These are phyloP conservation scores for Leccinum obscurum DNA, from an alignment of 768 basidiomycete species.

Conservation along the genomic window DNA sequence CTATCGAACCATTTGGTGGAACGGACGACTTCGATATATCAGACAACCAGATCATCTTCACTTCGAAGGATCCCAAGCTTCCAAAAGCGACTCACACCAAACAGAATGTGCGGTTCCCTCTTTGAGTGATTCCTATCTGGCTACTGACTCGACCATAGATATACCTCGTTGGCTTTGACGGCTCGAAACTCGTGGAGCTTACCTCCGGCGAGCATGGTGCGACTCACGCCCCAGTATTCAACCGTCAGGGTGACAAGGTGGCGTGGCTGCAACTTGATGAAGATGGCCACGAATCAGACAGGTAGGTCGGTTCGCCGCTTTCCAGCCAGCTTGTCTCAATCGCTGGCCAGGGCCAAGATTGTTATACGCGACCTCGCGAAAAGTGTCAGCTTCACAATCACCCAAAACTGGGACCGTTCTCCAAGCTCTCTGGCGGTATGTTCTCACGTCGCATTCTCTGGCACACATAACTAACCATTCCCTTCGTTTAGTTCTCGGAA, in stretches of 20 bases:
- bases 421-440: constrained; percentile 35
- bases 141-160: constrained; percentile 44
- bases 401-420: constrained; percentile 85
- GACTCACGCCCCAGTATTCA: constrained; percentile 72
- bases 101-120: constrained; percentile 58
- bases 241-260: constrained; percentile 60
- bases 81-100: constrained; percentile 86
- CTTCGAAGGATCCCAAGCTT: constrained; percentile 79
- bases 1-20: constrained; percentile 88
- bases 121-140: neutral
- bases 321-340: neutral
- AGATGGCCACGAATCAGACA: constrained; percentile 90
- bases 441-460: neutral
- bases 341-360: constrained; percentile 58
- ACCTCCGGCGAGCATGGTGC: constrained; percentile 88
- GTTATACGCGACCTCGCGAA: constrained; percentile 75
- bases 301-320: constrained; percentile 37
- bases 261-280: constrained; percentile 88
- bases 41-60: constrained; percentile 69
- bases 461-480: neutral
- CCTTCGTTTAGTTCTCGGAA: constrained; percentile 60
- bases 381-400: constrained; percentile 68
- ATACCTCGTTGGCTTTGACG: constrained; percentile 63
- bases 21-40: constrained; percentile 80
- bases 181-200: constrained; percentile 59